Evolutionary conservation across 768 basidiomycete genomes (phyloP).

Genomic region (Auricularia sp.): DNA sequence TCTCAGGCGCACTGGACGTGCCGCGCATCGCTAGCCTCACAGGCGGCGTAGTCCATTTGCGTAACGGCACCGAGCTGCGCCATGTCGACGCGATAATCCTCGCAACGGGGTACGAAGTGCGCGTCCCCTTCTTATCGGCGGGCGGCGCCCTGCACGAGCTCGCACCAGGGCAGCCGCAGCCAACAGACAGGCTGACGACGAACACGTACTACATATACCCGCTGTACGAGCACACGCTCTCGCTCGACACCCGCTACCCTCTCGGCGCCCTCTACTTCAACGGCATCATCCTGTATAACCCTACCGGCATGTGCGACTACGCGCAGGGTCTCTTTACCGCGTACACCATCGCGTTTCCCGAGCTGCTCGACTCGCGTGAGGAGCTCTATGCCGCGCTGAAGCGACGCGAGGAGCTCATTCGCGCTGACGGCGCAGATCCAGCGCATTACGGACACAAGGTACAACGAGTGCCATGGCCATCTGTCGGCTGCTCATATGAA

Average conservation of each 20-base stretch:
- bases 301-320: conserved; percentile 37
- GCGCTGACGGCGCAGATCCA: conserved; percentile 37
- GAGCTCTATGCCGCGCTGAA: conserved; percentile 32
- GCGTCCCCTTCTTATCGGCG: conserved; percentile 36
- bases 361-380: conserved; percentile 30
- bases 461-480: no score
- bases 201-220: conserved; percentile 49
- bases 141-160: conserved; percentile 7
- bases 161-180: background rate
- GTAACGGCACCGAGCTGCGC: conserved; percentile 30
- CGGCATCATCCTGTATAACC: conserved; percentile 38
- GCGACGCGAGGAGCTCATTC: conserved; percentile 28
- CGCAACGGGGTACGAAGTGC: conserved; percentile 45
- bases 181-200: conserved; percentile 25
- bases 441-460: conserved; percentile 34
- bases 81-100: conserved; percentile 40
- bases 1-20: conserved; percentile 11
- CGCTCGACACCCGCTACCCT: conserved; percentile 36
- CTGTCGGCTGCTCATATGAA: no score
- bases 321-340: conserved; percentile 41
- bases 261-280: conserved; percentile 44
- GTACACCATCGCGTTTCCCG: conserved; percentile 33
- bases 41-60: conserved; percentile 32
- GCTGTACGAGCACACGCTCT: conserved; percentile 42
- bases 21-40: conserved; percentile 43